A percentile compares a stretch with the other conserved stretches of the same genome.
phyloP scores from a whole-genome alignment of 768 basidiomycete genomes.

The Macrolepiota albuminosa region DNA sequence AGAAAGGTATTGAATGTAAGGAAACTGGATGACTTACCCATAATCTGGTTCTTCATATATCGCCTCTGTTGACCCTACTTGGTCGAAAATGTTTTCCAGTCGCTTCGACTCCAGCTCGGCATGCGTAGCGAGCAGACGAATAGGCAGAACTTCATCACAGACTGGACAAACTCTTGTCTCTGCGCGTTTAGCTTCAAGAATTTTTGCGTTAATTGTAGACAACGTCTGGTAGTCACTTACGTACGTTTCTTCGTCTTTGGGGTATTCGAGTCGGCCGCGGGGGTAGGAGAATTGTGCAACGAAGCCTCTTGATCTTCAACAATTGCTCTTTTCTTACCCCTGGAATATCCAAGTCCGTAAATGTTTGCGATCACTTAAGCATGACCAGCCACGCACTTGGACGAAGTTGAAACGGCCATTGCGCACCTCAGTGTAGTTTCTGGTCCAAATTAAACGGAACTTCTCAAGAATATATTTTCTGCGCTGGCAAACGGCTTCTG shows the following conservation, averaged over 20 bases:
- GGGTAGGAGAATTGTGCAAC: conserved; percentile 30
- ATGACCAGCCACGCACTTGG: conserved; percentile 27
- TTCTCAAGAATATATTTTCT: conserved; percentile 9
- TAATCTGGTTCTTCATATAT: conserved; percentile 50
- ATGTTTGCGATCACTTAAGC: conserved; percentile 7
- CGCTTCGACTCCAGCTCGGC: conserved; percentile 62
- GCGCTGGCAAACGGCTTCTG: not conserved
- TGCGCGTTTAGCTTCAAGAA: conserved; percentile 54
- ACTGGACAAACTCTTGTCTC: conserved; percentile 75
- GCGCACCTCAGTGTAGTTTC: not conserved
- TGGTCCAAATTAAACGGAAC: conserved; percentile 4
- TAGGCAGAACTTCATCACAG: conserved; percentile 66
- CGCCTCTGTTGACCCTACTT: conserved; percentile 57
- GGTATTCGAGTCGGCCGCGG: conserved; percentile 20
- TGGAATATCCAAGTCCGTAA: conserved; percentile 10
- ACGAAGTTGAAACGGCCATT: conserved; percentile 17
- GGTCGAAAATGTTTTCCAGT: conserved; percentile 60
- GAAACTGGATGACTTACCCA: conserved; percentile 33
- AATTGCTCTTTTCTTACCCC: conserved; percentile 48
- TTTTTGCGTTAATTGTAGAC: not conserved
- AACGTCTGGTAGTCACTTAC: conserved; percentile 16
- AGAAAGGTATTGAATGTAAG: not conserved
- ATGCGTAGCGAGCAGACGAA: conserved; percentile 66
- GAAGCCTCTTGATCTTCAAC: conserved; percentile 25
- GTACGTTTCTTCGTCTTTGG: conserved; percentile 47